A percentile compares a stretch with the other conserved stretches of the same genome.
These are phyloP conservation scores for Pelargonium citronellum DNA, from an alignment of 441 rosid species.

Conservation along the genomic window DNA sequence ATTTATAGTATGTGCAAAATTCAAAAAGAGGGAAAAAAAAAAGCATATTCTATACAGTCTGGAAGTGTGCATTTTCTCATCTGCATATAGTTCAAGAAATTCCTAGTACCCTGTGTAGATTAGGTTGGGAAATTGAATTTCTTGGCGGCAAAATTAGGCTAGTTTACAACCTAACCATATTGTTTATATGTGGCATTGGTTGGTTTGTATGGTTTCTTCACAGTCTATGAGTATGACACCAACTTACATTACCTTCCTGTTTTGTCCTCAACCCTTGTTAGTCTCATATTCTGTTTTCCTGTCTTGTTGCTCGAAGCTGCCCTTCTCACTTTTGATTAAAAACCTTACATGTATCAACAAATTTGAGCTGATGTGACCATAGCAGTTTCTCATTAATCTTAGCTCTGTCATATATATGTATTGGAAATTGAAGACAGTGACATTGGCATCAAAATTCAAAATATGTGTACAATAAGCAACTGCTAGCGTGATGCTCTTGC, in stretches of 20 bases:
- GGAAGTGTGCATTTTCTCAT: neutral
- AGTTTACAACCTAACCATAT: neutral
- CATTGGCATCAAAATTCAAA: no score
- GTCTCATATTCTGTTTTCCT: neutral
- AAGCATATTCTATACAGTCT: neutral
- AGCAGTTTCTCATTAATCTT: no score
- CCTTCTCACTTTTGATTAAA: no score
- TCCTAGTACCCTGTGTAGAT: neutral
- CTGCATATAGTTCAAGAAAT: neutral
- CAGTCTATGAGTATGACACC: neutral
- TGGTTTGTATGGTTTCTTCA: neutral
- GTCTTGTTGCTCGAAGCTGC: no score
- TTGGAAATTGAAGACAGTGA: no score
- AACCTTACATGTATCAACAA: no score
- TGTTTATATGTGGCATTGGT: neutral
- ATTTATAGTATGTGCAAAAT: neutral
- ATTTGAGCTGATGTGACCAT: no score
- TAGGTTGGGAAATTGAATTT: neutral
- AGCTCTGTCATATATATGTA: no score
- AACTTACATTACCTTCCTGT: neutral
- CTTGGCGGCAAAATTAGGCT: constrained; percentile 3
- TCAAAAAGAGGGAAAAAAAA: neutral
- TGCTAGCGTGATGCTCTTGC: no score
- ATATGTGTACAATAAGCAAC: no score
- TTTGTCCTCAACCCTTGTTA: neutral